phyloP scores from a whole-genome alignment of 257 asterid species.

The Primulina tabacum region DNA sequence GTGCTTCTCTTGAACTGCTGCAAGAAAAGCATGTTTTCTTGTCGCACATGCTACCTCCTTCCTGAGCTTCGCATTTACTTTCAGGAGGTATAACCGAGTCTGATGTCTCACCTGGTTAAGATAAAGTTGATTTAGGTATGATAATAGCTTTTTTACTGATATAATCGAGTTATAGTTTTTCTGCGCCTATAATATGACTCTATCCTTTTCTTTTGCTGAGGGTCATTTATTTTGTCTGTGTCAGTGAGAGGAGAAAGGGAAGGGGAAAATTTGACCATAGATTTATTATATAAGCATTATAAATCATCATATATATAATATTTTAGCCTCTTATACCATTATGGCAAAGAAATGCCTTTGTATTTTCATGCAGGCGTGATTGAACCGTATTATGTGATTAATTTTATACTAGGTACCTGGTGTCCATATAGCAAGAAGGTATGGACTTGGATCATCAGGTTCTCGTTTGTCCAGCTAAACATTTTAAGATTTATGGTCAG shows the following conservation, averaged over 20 bases:
- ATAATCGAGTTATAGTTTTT: background rate
- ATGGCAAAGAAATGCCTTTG: conserved; percentile 1
- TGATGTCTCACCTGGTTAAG: conserved; percentile 73
- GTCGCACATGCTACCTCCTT: conserved; percentile 49
- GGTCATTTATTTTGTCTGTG: background rate
- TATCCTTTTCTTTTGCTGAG: background rate
- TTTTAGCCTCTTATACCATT: conserved; percentile 9
- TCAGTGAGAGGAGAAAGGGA: background rate
- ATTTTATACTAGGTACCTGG: conserved; percentile 57
- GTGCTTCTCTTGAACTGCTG: conserved; percentile 61
- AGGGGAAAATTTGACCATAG: background rate
- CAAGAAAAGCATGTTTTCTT: conserved; percentile 62
- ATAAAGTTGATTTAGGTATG: conserved; percentile 20
- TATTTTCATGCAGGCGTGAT: background rate
- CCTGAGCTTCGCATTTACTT: conserved; percentile 46
- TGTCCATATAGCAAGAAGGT: conserved; percentile 96
- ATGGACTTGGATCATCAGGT: conserved; percentile 93
- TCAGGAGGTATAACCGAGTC: conserved; percentile 75
- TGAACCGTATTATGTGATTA: conserved; percentile 17
- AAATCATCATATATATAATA: background rate
- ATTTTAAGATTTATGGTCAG: conserved; percentile 30
- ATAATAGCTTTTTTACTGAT: conserved; percentile 6
- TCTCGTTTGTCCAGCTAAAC: conserved; percentile 84
- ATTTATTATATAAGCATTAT: background rate
- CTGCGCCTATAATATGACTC: background rate